Evolutionary conservation across 2,329 filamentous ascomycete species (phyloP), one percentile per base, ranked within the genome.

Genomic region (Aspergillus tanneri): DNA sequence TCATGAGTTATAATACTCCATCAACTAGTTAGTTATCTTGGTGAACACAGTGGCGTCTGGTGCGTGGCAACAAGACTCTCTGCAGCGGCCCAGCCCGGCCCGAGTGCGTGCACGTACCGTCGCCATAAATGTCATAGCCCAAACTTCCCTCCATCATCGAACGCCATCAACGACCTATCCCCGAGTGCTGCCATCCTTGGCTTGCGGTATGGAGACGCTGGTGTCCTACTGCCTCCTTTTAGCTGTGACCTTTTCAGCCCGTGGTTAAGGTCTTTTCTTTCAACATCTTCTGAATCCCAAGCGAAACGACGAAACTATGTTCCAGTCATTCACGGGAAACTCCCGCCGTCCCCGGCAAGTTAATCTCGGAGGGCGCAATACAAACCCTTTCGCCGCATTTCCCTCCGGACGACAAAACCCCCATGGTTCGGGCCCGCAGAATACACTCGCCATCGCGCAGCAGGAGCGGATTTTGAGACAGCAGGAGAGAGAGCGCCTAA

Each of bases 341-440:
- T 88, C 90, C 61, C 85, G 89, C 63, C 87, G 88, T 58, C 86
- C 87, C 53, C 86, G 93, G 57, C 91, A 96, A 68, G 90, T 97
- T 66, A 96, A 97, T 72, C 85, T 99, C 53, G 93, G 90, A 57
- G 93, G 90, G 54, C 86, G 91, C 59, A 83, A 82, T 56, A 77
- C 77, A 42, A 95, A 96, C 63, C 89, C 90, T 3, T 95, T 93
- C 68, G 84, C 79, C 43, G 71, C 69, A 45, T 68, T 80, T 51
- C 81, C 81, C 57, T 78, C 78, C 24, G 75, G 77, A 34, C 82
- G 83, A 77, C 73, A 74, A 12, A 75, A 80, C 4, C 72, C 78
- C 10, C 69, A 71, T 50, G 78, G 79, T 12, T 77, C 82, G 1
- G 85, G 84, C 14, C 79, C 87, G 4, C 88, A 89, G 60, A 85